Conservation (phyloP, 2,329 filamentous ascomycete genomes). For the Colletotrichum musae region DNA sequence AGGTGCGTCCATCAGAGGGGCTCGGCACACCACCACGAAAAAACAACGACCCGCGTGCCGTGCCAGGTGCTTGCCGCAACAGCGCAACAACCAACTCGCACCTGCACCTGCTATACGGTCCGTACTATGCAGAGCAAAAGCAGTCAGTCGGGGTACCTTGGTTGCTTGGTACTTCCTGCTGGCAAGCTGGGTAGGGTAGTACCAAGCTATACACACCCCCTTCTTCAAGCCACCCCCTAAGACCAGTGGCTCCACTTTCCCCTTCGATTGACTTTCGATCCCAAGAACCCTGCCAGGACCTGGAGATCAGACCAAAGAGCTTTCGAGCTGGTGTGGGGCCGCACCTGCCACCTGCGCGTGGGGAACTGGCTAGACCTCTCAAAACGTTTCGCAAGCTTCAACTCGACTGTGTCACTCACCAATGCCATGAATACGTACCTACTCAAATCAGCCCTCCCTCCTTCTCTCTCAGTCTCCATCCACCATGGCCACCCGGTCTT, state of each 20-base stretch:
- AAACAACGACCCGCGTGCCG: no score
- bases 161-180: no score
- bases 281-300: slow-evolving; percentile 42
- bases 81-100: no score
- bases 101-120: background rate
- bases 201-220: background rate
- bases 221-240: background rate
- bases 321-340: slow-evolving; percentile 48
- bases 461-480: background rate
- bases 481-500: background rate
- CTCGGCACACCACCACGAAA: no score
- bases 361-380: slow-evolving; percentile 39
- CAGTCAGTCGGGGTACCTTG: no score
- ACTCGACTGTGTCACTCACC: slow-evolving; percentile 24
- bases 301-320: slow-evolving; percentile 54
- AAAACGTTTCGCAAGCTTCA: slow-evolving; percentile 38
- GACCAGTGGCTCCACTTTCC: slow-evolving; percentile 15
- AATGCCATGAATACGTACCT: background rate
- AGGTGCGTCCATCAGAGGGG: no score
- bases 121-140: background rate
- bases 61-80: no score
- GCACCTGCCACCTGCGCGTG: slow-evolving; percentile 39
- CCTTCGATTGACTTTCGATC: slow-evolving; percentile 40
- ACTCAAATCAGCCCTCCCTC: background rate
- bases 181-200: no score